Evolutionary conservation across 495 filamentous ascomycete species (phyloP), one percentile per base, ranked within the genome.

Genomic region (Hypomontagnella monticulosa): DNA sequence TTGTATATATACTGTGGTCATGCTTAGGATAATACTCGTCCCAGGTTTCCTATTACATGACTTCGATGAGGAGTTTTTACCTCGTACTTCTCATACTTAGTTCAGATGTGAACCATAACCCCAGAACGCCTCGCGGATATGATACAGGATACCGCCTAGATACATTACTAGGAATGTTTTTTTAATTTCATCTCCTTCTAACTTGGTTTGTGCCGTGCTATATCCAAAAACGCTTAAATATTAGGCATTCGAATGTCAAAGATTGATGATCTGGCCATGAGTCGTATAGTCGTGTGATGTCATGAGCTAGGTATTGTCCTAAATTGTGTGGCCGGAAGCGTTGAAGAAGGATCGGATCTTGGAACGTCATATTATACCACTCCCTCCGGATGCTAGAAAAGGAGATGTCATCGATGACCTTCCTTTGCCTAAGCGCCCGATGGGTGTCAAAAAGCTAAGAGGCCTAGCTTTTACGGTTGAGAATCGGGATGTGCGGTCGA

Each of bases 401-500:
- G 40, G 27, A 27, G 23, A 27, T 27, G 23, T 27, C 6, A 41
- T 30, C 20, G 19, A 11, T 12, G 20, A 16, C 12, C 19, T 23
- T 37, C 32, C 32, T 11, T 27, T 3, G 15, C 36, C 18, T 20
- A n/a, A 8, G 32, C 8, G 6, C 36, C 18, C n/a, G 20, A 36
- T 33, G 40, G 37, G 18, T 41, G 1, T 27, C 23, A 6, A 2
- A 6, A 6, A 27, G 23, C 23, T 6, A 27, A 6, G 6, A 3
- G 23, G 46, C 16, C 20, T 10, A 4, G 18, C 15, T 3, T 30
- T 58, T 27, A 66, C 12, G 14, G 62, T 7, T 57, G 16, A 6
- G 50, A 14, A 8, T 66, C 55, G 20, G 78, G 73, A 54, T 65
- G 67, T 19, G 78, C 79, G n/a, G 76, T 80, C 19, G 76, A 79